These are phyloP conservation scores for Pseudopithomyces maydicus DNA, from an alignment of 2,329 filamentous ascomycete genomes.

Conservation along the genomic window DNA sequence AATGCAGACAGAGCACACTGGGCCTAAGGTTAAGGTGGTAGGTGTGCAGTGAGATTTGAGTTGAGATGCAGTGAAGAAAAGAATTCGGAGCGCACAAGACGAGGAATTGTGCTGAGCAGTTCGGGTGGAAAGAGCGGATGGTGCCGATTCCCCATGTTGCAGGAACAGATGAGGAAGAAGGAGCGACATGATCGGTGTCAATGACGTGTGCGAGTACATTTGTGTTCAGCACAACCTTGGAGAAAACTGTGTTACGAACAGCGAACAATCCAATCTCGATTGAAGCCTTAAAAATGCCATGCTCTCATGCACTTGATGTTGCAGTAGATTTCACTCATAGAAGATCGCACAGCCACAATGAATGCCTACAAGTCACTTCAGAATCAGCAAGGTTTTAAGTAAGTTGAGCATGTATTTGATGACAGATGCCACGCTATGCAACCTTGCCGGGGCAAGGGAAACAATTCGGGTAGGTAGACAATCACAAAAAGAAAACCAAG, in stretches of 20 bases:
- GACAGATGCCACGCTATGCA: constrained; percentile 23
- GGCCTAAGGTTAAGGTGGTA: background rate
- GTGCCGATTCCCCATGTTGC: background rate
- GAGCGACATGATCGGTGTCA: background rate
- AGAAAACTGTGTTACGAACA: too few relatives aligned
- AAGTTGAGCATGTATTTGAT: constrained; percentile 18
- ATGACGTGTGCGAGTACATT: background rate
- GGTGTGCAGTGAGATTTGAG: background rate
- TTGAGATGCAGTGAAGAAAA: background rate
- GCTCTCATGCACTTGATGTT: background rate
- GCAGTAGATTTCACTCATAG: background rate
- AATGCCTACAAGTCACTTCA: background rate
- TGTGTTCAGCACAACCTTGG: too few relatives aligned
- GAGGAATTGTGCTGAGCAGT: background rate
- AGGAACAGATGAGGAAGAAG: background rate
- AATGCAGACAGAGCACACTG: constrained; percentile 4
- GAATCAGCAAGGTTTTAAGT: background rate
- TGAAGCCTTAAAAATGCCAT: too few relatives aligned
- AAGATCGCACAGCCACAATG: too few relatives aligned
- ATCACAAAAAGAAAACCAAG: constrained; percentile 16
- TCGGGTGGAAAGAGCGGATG: constrained; percentile 11
- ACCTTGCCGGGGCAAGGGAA: constrained; percentile 19
- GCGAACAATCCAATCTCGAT: too few relatives aligned
- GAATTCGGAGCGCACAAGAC: background rate
- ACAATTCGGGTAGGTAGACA: constrained; percentile 15